Conservation (phyloP, 2,329 filamentous ascomycete species). For the Aspergillus uvarum region DNA sequence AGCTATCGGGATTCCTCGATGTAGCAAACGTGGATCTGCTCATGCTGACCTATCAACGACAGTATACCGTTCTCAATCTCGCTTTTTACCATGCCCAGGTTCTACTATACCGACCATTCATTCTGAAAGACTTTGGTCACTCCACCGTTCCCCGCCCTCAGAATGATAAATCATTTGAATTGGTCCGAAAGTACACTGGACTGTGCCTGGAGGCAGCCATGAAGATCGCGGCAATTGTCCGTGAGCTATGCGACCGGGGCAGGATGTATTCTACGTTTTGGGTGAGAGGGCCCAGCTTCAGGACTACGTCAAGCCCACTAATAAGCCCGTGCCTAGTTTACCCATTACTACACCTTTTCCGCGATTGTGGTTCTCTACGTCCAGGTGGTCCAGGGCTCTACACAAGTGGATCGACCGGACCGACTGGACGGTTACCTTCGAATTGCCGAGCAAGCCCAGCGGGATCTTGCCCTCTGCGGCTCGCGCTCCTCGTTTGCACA, state of each 20-base stretch:
- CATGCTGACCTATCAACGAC: constrained; percentile 51
- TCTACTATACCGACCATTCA: constrained; percentile 35
- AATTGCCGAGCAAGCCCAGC: constrained; percentile 44
- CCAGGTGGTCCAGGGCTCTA: constrained; percentile 42
- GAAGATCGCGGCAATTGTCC: constrained; percentile 40
- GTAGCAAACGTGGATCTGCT: constrained; percentile 33
- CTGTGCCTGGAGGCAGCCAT: constrained; percentile 44
- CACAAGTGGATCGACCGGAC: constrained; percentile 26
- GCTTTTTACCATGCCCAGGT: constrained; percentile 39
- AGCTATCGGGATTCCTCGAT: constrained; percentile 37
- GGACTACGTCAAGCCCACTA: background rate
- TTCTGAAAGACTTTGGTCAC: constrained; percentile 26
- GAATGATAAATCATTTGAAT: constrained; percentile 18
- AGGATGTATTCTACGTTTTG: constrained; percentile 46
- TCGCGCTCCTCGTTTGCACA: constrained; percentile 42
- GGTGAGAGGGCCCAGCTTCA: constrained; percentile 36
- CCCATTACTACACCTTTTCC: constrained; percentile 48
- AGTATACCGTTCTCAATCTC: constrained; percentile 37
- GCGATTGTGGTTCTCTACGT: constrained; percentile 49
- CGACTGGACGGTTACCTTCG: constrained; percentile 28
- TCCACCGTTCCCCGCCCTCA: constrained; percentile 9
- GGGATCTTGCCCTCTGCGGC: constrained; percentile 40
- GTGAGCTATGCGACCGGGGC: constrained; percentile 37
- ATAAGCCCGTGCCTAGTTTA: constrained; percentile 14
- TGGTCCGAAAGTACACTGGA: constrained; percentile 23